A percentile compares a stretch with the other conserved stretches of the same genome.
phyloP scores from a whole-genome alignment of 2,329 filamentous ascomycete species.

The Nakataea oryzae region DNA sequence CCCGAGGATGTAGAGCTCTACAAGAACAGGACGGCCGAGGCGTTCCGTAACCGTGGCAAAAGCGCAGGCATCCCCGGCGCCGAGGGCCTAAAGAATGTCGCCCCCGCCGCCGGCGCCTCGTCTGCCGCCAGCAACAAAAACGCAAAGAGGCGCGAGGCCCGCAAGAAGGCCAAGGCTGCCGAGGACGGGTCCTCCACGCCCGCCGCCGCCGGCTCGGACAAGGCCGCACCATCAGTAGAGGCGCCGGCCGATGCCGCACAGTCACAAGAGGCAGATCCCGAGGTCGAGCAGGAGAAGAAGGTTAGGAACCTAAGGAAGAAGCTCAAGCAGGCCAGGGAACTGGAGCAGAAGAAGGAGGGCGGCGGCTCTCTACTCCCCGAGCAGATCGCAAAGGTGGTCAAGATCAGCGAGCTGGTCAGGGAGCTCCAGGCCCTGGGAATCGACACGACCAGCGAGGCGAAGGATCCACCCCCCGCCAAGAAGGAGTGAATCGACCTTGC shows the following conservation, averaged over 20 bases:
- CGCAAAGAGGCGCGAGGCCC: constrained; percentile 55
- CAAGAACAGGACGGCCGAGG: constrained; percentile 82
- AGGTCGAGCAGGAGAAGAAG: constrained; percentile 83
- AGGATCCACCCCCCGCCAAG: constrained; percentile 9
- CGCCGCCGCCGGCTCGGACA: constrained; percentile 14
- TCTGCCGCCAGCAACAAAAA: constrained; percentile 63
- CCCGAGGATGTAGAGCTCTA: constrained; percentile 95
- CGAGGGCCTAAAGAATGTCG: constrained; percentile 39
- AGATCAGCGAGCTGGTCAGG: constrained; percentile 85
- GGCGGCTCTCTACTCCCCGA: constrained; percentile 79
- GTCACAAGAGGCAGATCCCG: constrained; percentile 43
- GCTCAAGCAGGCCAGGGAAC: constrained; percentile 80
- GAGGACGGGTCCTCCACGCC: constrained; percentile 38
- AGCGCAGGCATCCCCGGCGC: constrained; percentile 62
- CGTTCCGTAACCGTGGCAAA: constrained; percentile 64
- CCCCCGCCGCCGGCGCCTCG: constrained; percentile 11
- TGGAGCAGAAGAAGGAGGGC: constrained; percentile 83
- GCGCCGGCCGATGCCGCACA: constrained; percentile 22
- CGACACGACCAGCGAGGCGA: constrained; percentile 61
- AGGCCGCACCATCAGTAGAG: constrained; percentile 15
- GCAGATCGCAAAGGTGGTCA: constrained; percentile 95
- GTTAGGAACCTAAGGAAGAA: constrained; percentile 89
- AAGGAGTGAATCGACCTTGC: not conserved
- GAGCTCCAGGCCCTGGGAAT: constrained; percentile 82
- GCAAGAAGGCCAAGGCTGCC: constrained; percentile 72